Evolutionary conservation across 2,329 filamentous ascomycete genomes (phyloP).

Genomic region (Pleurostoma richardsiae): DNA sequence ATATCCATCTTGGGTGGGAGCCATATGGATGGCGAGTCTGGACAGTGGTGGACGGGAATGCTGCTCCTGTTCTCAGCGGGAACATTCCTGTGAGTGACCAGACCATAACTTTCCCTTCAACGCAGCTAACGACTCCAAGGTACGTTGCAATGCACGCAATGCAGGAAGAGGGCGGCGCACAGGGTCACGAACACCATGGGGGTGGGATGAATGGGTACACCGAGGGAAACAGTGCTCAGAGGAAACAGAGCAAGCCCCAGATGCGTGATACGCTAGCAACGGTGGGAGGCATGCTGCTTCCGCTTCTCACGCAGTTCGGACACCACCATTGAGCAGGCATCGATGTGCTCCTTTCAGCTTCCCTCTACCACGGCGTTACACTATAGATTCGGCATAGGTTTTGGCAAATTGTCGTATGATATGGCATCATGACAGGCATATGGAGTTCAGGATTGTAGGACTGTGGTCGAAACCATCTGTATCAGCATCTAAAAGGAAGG

Average conservation of each 20-base stretch:
- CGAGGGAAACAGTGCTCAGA: slow-evolving; percentile 40
- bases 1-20: slow-evolving; percentile 68
- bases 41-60: slow-evolving; percentile 88
- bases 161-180: slow-evolving; percentile 64
- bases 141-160: slow-evolving; percentile 99
- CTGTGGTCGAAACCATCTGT: too few relatives aligned
- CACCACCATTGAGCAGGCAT: slow-evolving; percentile 54
- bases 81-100: slow-evolving; percentile 77
- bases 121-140: slow-evolving; percentile 35
- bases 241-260: slow-evolving; percentile 50
- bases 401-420: neutral
- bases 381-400: neutral
- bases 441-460: neutral
- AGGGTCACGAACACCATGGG: slow-evolving; percentile 45
- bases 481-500: too few relatives aligned
- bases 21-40: slow-evolving; percentile 50
- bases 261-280: slow-evolving; percentile 67
- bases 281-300: slow-evolving; percentile 71
- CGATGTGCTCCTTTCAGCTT: too few relatives aligned
- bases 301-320: slow-evolving; percentile 71
- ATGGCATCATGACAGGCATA: neutral
- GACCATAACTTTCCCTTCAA: neutral
- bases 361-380: neutral
- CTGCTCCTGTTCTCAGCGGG: slow-evolving; percentile 91
- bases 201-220: slow-evolving; percentile 45